A percentile compares a stretch with the other conserved stretches of the same genome.
These are phyloP conservation scores for Hanseniaspora gamundiae DNA, from an alignment of 1,139 yeast genomes.

Conservation along the genomic window DNA sequence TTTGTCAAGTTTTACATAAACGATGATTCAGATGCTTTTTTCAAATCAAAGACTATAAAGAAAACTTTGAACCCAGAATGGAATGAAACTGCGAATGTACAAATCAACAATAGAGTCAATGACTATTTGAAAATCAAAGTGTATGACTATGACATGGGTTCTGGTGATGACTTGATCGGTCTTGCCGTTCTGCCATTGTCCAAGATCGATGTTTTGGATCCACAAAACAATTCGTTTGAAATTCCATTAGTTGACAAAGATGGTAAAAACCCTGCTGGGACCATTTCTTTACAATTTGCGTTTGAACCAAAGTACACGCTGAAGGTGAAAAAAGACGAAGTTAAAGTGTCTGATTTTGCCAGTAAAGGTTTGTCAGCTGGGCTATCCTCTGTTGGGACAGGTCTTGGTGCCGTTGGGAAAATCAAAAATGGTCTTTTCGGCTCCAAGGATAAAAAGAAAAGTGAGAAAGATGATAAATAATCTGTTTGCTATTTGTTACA, in stretches of 20 bases:
- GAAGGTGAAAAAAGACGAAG: constrained; percentile 24
- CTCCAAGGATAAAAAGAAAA: constrained; percentile 19
- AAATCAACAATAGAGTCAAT: constrained; percentile 47
- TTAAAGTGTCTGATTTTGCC: constrained; percentile 28
- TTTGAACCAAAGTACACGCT: constrained; percentile 61
- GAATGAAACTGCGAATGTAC: constrained; percentile 49
- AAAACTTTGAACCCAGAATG: constrained; percentile 81
- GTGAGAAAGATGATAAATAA: background rate
- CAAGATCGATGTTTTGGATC: constrained; percentile 46
- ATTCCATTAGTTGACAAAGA: constrained; percentile 42
- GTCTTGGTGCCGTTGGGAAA: constrained; percentile 33
- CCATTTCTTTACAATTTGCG: constrained; percentile 41
- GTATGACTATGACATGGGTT: constrained; percentile 89
- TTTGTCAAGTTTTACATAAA: constrained; percentile 57
- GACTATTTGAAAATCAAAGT: constrained; percentile 47
- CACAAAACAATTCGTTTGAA: constrained; percentile 32
- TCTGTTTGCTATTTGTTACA: background rate
- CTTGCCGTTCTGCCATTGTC: constrained; percentile 46
- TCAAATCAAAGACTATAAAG: constrained; percentile 69
- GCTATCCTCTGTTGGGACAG: constrained; percentile 31
- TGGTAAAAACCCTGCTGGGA: constrained; percentile 36
- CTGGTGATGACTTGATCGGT: constrained; percentile 73
- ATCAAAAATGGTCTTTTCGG: constrained; percentile 27
- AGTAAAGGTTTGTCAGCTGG: constrained; percentile 30
- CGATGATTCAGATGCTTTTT: constrained; percentile 35